Conservation (phyloP, 73 alveolate genomes). For the Urostyla sp. region DNA sequence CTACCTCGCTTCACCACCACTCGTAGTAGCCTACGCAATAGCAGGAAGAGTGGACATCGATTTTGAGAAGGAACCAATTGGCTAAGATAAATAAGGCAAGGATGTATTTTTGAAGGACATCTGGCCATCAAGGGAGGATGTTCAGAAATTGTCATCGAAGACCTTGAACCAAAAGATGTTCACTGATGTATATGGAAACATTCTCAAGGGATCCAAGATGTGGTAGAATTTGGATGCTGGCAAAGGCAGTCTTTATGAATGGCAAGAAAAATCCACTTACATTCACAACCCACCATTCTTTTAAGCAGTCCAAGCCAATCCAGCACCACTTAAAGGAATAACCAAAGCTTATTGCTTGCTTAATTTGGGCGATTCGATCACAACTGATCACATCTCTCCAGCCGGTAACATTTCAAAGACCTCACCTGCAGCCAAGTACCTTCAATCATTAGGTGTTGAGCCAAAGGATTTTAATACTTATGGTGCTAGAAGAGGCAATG, state of each 20-base stretch:
- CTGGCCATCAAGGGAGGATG: conserved; percentile 86
- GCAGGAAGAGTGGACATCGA: conserved; percentile 84
- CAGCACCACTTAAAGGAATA: conserved; percentile 63
- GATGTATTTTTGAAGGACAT: conserved; percentile 69
- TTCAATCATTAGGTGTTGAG: conserved; percentile 74
- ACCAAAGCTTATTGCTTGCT: conserved; percentile 70
- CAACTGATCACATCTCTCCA: conserved; percentile 93
- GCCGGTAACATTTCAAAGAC: conserved; percentile 89
- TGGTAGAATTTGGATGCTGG: conserved; percentile 81
- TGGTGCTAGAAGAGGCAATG: conserved; percentile 95
- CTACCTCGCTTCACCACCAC: conserved; percentile 92
- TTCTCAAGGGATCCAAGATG: conserved; percentile 70
- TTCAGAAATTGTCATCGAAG: conserved; percentile 54
- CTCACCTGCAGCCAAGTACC: conserved; percentile 74
- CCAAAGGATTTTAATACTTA: conserved; percentile 86
- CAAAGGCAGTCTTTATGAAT: conserved; percentile 62
- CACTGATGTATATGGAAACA: conserved; percentile 56
- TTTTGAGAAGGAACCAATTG: conserved; percentile 75
- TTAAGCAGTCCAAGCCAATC: conserved; percentile 58
- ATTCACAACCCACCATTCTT: conserved; percentile 93
- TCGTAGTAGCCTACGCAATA: conserved; percentile 89
- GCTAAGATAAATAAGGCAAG: conserved; percentile 55
- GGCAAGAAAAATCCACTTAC: conserved; percentile 77
- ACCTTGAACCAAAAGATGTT: conserved; percentile 78
- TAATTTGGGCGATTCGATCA: conserved; percentile 86